Evolutionary conservation across 2,329 filamentous ascomycete species (phyloP), one percentile per base, ranked within the genome.

Genomic region (Ophiostoma sp.): DNA sequence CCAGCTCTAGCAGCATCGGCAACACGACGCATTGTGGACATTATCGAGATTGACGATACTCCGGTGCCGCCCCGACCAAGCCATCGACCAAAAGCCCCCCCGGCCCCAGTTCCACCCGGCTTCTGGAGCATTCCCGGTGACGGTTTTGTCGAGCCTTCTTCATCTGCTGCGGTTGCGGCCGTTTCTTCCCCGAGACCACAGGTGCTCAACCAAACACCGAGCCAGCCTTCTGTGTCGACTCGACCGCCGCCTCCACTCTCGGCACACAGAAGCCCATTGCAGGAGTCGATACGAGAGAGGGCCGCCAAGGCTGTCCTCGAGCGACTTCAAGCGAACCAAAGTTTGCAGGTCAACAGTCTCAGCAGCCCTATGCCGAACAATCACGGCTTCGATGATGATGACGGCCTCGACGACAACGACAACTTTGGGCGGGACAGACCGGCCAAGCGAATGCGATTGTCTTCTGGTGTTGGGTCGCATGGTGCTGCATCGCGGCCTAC

Each of bases 31-130:
- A 36, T 36, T 36, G 64, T 52, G 17, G 71, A 59, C 19, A 42
- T 73, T 2, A 64, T 73, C 28, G 36, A 48, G 33, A 66, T 73
- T 15, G 59, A 52, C 69, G 72, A 73, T 52, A 61, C 61, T 0
- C 72, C 72, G 17, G 33, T 15, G 11, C 57, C 59, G 68, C 25
- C 57, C 31, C 33, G 31, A 33, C 57, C n/a, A 28, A 12, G 42
- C 22, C 8, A 28, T 15, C 28, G 6, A 8, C 9, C n/a, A 12
- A 12, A 50, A 8, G 45, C n/a, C 15, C 57, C 15, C 7, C 39
- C 39, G 19, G 8, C 25, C 15, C 39, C 39, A 31, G 55, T 22
- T 22, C 55, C 31, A 2, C 31, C 72, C 9, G 31, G 55, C 31
- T 45, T 45, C 11, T 25, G 42, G 19, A 42, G 19, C 33, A 61